These are phyloP conservation scores for Acanthamoeba polyphaga DNA, from an alignment of 208 protist genomes.

Conservation along the genomic window DNA sequence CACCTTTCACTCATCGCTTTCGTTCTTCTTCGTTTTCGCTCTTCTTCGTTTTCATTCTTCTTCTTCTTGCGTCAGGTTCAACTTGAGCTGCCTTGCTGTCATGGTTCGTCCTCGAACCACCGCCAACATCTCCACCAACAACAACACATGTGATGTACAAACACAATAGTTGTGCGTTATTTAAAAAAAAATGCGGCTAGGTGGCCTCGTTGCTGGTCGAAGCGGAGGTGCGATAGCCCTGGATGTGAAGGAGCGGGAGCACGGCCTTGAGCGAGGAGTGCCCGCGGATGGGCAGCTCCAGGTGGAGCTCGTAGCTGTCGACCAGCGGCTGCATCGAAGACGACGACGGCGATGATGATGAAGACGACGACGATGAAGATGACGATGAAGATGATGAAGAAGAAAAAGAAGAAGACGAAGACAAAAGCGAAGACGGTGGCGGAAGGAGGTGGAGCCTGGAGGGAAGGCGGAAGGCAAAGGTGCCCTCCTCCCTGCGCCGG, in stretches of 20 bases:
- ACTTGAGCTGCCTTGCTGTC: background rate
- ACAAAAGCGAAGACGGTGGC: background rate
- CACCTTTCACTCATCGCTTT: no score
- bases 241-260: background rate
- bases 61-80: background rate
- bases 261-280: slow-evolving; percentile 25
- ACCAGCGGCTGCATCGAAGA: background rate
- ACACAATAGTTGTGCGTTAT: no score
- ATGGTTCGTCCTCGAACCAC: background rate
- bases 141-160: no score
- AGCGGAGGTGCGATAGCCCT: background rate
- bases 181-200: no score
- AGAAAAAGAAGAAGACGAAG: background rate
- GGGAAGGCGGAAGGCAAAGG: slow-evolving; percentile 41
- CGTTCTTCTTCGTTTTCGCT: background rate
- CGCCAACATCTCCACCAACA: no score
- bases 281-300: slow-evolving; percentile 23
- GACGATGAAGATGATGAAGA: background rate
- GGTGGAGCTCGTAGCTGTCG: slow-evolving; percentile 14
- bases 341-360: background rate
- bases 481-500: slow-evolving; percentile 16
- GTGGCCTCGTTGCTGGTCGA: no score
- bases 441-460: background rate
- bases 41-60: background rate
- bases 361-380: background rate